Evolutionary conservation across 208 protist genomes (phyloP), one percentile per base, ranked within the genome.

Genomic region (Wallacemonas rigidus): DNA sequence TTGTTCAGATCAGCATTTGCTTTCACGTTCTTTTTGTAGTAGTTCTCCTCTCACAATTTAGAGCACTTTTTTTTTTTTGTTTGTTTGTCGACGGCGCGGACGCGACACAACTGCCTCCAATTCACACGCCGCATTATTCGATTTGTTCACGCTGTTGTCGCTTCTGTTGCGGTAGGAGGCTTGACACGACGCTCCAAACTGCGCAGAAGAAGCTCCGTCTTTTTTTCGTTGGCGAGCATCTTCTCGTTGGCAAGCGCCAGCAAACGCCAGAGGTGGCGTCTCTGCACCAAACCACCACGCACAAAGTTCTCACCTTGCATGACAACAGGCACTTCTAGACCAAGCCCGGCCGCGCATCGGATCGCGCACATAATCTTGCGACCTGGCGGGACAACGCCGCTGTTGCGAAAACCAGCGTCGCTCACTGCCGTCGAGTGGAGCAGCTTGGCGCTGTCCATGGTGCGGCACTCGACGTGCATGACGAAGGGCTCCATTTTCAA

Each of bases 401-500:
- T 94, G 80, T 96, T 96, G 39, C 91, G 89, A 75, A 87, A 96
- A 2, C 91, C 91, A 36, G 77, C 76, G 60, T 93, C 89, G 17
- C 80, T 89, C 5, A 87, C 83, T 1, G 86, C 89, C 2, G 86
- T 83, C 6, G 87, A 85, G 51, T 91, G 84, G 38, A 96, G 75
- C 39, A 43, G 47, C 76, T 94, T 93, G 36, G 89, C 89, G 39
- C 81, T 86, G 15, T 86, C 84, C 87, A 93, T 91, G 0, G 83
- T 89, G 44, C 88, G 85, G 71, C 91, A 96, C 75, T 85, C 81
- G 44, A 96, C 88, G 73, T 96, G 91, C 89, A 96, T 92, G 1
- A 96, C 89, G 60, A 92, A 94, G 2, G 91, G 91, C 73, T 96
- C 91, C 87, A 94, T 88, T 56, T 96, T 96, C 26, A 96, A 71